Conservation (phyloP, 2,329 filamentous ascomycete species). For the Rutstroemia sydowiana region DNA sequence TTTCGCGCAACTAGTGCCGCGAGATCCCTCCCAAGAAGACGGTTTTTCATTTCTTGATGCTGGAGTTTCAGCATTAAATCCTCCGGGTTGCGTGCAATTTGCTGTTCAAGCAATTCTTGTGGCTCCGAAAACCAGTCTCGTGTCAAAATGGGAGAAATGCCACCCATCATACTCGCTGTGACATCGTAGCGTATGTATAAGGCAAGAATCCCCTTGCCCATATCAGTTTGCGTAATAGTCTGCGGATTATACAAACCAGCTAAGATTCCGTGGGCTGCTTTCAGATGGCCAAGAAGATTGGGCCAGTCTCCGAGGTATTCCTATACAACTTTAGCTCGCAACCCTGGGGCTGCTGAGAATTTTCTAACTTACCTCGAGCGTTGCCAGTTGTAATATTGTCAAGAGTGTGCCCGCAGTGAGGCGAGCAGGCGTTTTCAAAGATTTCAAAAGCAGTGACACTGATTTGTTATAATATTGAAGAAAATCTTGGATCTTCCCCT, state of each 20-base stretch:
- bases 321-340: constrained; percentile 37
- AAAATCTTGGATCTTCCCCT: constrained; percentile 73
- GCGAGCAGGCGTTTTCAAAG: constrained; percentile 62
- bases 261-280: constrained; percentile 77
- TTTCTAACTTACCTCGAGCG: constrained; percentile 66
- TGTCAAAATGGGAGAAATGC: constrained; percentile 64
- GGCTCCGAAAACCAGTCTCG: constrained; percentile 63
- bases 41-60: constrained; percentile 55
- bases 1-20: constrained; percentile 67
- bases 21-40: constrained; percentile 73
- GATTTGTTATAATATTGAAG: constrained; percentile 86
- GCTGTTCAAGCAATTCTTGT: constrained; percentile 50
- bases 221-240: constrained; percentile 61
- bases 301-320: constrained; percentile 95
- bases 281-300: constrained; percentile 86
- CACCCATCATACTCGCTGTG: constrained; percentile 75
- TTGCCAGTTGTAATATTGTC: constrained; percentile 85
- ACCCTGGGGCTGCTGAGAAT: background rate
- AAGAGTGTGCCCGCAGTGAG: constrained; percentile 69
- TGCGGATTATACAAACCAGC: constrained; percentile 71
- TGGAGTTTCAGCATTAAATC: constrained; percentile 61
- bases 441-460: constrained; percentile 66
- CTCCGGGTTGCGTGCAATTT: constrained; percentile 51
- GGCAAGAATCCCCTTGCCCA: constrained; percentile 65
- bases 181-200: constrained; percentile 92